These are phyloP conservation scores for Barnettozyma californica DNA, from an alignment of 805 yeast species.

Conservation along the genomic window DNA sequence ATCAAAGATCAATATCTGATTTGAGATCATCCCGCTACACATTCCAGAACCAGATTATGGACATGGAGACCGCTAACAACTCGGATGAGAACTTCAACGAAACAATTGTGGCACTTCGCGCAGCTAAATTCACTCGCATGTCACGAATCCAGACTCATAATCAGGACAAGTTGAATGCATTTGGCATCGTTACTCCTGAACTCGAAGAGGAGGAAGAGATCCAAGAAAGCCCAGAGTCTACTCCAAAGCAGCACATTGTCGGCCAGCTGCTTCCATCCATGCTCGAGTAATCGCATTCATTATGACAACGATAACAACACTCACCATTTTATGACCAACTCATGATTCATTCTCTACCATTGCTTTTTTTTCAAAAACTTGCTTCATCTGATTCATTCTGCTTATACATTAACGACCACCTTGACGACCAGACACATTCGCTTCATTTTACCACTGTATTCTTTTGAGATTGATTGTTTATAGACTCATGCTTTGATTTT, in stretches of 20 bases:
- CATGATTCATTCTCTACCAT: background rate
- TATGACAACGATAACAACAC: no score
- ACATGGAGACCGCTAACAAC: slow-evolving; percentile 4
- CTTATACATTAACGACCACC: background rate
- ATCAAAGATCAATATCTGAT: background rate
- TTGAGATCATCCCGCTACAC: slow-evolving; percentile 3
- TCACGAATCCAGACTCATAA: slow-evolving; percentile 10
- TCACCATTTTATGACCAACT: slow-evolving; percentile 3
- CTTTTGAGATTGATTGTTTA: background rate
- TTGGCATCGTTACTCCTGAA: background rate
- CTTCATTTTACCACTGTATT: background rate
- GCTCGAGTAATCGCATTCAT: background rate
- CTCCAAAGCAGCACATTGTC: slow-evolving; percentile 13
- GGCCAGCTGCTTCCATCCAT: slow-evolving; percentile 9
- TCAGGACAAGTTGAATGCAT: background rate
- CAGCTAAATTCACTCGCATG: slow-evolving; percentile 17
- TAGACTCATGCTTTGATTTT: background rate
- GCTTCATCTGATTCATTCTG: background rate
- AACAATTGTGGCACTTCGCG: slow-evolving; percentile 14
- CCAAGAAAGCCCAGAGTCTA: slow-evolving; percentile 3
- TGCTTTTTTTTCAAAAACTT: background rate
- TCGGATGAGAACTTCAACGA: slow-evolving; percentile 12
- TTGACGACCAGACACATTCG: background rate
- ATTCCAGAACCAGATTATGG: background rate
- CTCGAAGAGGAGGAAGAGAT: background rate